phyloP scores from a whole-genome alignment of 306 rosid species.

The Cicer pinnatifidum region DNA sequence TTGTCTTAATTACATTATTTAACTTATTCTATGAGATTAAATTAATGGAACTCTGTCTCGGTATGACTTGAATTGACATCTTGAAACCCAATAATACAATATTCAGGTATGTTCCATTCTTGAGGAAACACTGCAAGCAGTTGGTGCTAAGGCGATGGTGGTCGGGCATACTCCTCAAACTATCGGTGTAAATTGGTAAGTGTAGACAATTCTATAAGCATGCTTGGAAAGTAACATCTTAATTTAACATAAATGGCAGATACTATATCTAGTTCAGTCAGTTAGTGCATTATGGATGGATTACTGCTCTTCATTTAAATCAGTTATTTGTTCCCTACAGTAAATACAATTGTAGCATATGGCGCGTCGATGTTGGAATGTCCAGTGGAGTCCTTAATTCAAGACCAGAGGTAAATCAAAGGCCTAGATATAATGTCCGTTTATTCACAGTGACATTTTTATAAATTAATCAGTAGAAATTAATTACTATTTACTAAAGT shows the following conservation, averaged over 20 bases:
- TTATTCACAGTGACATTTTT: not conserved
- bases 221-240: constrained; percentile 15
- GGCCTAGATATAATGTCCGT: constrained; percentile 8
- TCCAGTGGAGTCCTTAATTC: constrained; percentile 96
- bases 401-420: constrained; percentile 79
- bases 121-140: constrained; percentile 78
- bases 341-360: constrained; percentile 87
- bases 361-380: constrained; percentile 99
- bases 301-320: constrained; percentile 31
- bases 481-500: constrained; percentile 6
- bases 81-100: constrained; percentile 38
- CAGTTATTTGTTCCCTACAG: constrained; percentile 54
- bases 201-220: constrained; percentile 8
- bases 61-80: constrained; percentile 36
- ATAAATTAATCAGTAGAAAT: not conserved
- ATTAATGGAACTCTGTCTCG: constrained; percentile 19
- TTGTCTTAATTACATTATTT: not conserved
- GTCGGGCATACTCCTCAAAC: constrained; percentile 99
- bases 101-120: constrained; percentile 72
- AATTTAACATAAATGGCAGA: not conserved
- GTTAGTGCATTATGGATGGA: not conserved
- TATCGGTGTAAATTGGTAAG: constrained; percentile 83
- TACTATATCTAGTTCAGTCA: constrained; percentile 2
- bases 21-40: constrained; percentile 13
- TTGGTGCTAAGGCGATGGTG: constrained; percentile 92